Percentiles rank a stretch among this genome's conserved stretches.
These are phyloP conservation scores for Irpex rosettiformis DNA, from an alignment of 1,284 basidiomycete species.

Conservation along the genomic window DNA sequence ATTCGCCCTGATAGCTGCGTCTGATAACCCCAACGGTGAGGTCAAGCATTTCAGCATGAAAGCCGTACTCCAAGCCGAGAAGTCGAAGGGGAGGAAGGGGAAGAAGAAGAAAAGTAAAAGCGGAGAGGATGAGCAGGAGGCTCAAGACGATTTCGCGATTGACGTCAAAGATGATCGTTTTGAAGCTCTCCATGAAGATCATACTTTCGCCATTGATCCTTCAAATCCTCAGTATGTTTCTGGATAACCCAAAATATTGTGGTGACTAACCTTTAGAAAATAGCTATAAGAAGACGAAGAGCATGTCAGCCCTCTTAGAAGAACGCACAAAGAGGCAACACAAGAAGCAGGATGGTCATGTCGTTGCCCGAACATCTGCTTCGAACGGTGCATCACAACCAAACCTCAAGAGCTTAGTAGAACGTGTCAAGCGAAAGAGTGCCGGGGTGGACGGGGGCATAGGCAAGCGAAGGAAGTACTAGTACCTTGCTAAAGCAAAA, in stretches of 20 bases:
- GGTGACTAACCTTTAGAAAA: constrained; percentile 13
- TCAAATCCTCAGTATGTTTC: constrained; percentile 84
- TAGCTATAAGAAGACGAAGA: constrained; percentile 88
- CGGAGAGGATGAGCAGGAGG: constrained; percentile 51
- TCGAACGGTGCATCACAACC: constrained; percentile 28
- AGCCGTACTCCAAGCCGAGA: constrained; percentile 86
- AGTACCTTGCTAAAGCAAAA: constrained; percentile 20
- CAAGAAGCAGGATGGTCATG: constrained; percentile 27
- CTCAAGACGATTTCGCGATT: constrained; percentile 79
- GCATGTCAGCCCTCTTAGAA: constrained; percentile 79
- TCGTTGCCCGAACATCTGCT: background rate
- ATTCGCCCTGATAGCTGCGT: constrained; percentile 59
- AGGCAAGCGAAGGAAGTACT: constrained; percentile 59
- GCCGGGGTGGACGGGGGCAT: constrained; percentile 24
- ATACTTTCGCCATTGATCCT: constrained; percentile 94
- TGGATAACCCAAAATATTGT: constrained; percentile 5
- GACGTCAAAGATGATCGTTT: constrained; percentile 90
- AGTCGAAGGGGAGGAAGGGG: constrained; percentile 51
- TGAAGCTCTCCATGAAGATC: constrained; percentile 84
- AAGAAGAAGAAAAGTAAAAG: constrained; percentile 43
- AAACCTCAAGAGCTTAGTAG: constrained; percentile 66
- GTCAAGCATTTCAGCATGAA: constrained; percentile 90
- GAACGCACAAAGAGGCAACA: constrained; percentile 65
- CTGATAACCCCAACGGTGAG: constrained; percentile 51
- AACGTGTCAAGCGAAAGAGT: constrained; percentile 84